A percentile compares a stretch with the other conserved stretches of the same genome.
Evolutionary conservation across 441 rosid species (phyloP).

Genomic region (Gossypium lobatum): DNA sequence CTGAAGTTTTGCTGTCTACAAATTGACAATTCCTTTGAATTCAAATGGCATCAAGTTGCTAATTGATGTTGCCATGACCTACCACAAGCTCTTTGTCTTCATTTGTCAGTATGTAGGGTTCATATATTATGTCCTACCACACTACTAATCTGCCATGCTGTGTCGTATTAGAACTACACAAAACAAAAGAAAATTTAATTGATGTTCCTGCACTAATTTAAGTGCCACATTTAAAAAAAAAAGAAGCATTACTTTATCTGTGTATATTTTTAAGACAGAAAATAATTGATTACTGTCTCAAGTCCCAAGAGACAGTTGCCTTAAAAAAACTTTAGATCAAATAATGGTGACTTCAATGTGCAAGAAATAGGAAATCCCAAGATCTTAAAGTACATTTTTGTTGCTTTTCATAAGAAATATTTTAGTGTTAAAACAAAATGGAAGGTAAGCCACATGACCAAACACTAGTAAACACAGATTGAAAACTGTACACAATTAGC

Average conservation of each 20-base stretch:
- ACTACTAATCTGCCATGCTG: not conserved
- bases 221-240: not conserved
- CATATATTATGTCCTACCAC: not conserved
- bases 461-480: not conserved
- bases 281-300: not conserved
- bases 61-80: not conserved
- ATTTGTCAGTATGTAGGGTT: conserved; percentile 10
- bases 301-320: conserved; percentile 5
- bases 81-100: conserved; percentile 8
- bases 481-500: not conserved
- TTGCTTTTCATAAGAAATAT: not conserved
- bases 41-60: not conserved
- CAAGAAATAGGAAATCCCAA: not conserved
- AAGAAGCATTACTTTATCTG: not conserved
- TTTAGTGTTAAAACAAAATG: not conserved
- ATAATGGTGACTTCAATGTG: not conserved
- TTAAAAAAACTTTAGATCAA: not conserved
- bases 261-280: not conserved
- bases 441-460: not conserved
- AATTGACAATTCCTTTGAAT: conserved; percentile 1
- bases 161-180: not conserved
- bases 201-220: not conserved
- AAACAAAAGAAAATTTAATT: not conserved
- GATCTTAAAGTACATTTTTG: not conserved
- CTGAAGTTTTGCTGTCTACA: not conserved